These are phyloP conservation scores for Dothideomycetes sp. DNA, from an alignment of 2,329 filamentous ascomycete genomes.

Conservation along the genomic window DNA sequence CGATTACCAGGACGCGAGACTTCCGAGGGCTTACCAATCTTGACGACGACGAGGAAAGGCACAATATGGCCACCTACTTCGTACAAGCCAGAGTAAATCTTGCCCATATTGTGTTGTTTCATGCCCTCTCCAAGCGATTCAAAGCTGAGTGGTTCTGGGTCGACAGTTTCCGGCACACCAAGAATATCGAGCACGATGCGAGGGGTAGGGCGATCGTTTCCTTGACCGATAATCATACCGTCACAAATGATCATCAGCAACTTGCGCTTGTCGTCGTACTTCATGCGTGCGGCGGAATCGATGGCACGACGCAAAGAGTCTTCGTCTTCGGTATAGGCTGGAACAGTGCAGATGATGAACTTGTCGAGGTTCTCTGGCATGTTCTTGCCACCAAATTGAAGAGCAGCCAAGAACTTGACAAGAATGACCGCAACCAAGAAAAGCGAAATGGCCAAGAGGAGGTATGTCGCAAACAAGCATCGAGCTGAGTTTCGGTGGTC, in stretches of 20 bases:
- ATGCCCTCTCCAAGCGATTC: conserved; percentile 90
- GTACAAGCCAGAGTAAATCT: conserved; percentile 94
- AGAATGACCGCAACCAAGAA: conserved; percentile 70
- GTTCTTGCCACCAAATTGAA: conserved; percentile 88
- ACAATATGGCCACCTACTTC: conserved; percentile 98
- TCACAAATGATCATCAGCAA: conserved; percentile 86
- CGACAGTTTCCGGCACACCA: conserved; percentile 83
- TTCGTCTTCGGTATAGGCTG: conserved; percentile 96
- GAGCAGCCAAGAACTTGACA: conserved; percentile 93
- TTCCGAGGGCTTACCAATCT: conserved; percentile 79
- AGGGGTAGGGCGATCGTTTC: conserved; percentile 90
- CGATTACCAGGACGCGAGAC: conserved; percentile 75
- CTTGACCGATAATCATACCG: conserved; percentile 98
- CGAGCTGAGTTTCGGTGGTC: conserved; percentile 80
- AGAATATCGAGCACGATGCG: conserved; percentile 95
- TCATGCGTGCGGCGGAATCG: conserved; percentile 89
- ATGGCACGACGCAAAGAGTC: conserved; percentile 94
- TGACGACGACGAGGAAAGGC: conserved; percentile 92
- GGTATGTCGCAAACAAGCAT: conserved; percentile 82
- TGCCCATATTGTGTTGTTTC: conserved; percentile 99
- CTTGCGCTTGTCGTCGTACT: conserved; percentile 97
- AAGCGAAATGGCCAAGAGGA: conserved; percentile 75
- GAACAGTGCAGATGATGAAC: conserved; percentile 95
- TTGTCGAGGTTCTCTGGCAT: conserved; percentile 94
- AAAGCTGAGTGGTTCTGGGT: conserved; percentile 92